A percentile compares a stretch with the other conserved stretches of the same genome.
phyloP scores from a whole-genome alignment of 2,329 filamentous ascomycete genomes.

The Aspergillus flavus region DNA sequence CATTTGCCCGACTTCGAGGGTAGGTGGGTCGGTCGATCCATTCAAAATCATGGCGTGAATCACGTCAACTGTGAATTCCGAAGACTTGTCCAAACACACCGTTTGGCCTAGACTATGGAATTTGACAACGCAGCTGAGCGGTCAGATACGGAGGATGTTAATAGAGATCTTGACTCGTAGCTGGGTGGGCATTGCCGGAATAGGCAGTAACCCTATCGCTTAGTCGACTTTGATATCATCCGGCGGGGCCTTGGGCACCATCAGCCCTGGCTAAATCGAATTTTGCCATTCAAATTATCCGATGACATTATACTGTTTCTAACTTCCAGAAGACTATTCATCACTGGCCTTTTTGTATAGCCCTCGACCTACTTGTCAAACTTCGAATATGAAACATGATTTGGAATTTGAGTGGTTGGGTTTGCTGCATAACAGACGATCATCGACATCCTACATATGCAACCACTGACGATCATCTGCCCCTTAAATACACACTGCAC shows the following conservation, averaged over 20 bases:
- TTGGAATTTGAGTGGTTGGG: background rate
- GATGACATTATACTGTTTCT: background rate
- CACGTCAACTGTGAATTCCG: slow-evolving; percentile 2
- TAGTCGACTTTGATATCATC: background rate
- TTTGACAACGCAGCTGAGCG: background rate
- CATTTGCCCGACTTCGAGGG: background rate
- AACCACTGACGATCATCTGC: background rate
- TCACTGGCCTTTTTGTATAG: background rate
- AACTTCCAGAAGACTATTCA: background rate
- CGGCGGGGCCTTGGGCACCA: background rate
- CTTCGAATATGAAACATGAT: background rate
- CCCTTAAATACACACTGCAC: background rate
- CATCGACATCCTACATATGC: background rate
- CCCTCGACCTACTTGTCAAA: background rate
- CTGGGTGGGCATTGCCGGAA: background rate
- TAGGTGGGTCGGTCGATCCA: slow-evolving; percentile 1
- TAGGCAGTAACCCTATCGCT: background rate
- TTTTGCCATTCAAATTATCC: background rate
- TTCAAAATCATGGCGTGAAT: background rate
- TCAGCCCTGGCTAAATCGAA: background rate
- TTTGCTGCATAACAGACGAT: background rate
- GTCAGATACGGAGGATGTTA: background rate
- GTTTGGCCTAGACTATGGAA: background rate
- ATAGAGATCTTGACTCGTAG: background rate
- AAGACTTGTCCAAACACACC: background rate